Evolutionary conservation across 192 early-diverging fungal genomes (phyloP).

Genomic region (Dissophora globulifera): DNA sequence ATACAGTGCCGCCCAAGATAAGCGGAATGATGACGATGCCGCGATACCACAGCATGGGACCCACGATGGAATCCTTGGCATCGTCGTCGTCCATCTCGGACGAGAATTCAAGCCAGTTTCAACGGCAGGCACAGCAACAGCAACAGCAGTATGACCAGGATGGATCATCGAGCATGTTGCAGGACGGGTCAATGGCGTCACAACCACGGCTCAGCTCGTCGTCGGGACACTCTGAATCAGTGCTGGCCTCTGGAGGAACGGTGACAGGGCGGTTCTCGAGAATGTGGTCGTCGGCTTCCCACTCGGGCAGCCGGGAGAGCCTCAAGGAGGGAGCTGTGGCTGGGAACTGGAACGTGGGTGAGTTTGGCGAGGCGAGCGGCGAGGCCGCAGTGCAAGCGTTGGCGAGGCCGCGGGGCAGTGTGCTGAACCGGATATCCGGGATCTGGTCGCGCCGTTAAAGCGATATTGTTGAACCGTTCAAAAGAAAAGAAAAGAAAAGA

Average conservation of each 20-base stretch:
- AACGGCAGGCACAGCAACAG: no score
- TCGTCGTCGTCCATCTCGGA: not conserved
- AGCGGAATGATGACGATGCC: conserved; percentile 1
- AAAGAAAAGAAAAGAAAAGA: conserved; percentile 1
- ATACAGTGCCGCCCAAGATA: conserved; percentile 1
- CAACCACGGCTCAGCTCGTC: conserved; percentile 26
- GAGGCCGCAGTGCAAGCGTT: conserved; percentile 16
- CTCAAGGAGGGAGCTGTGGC: conserved; percentile 8
- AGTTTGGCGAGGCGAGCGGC: conserved; percentile 34
- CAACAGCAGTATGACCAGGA: no score
- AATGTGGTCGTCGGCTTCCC: conserved; percentile 32
- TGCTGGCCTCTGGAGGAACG: conserved; percentile 20
- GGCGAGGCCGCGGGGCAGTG: conserved; percentile 7
- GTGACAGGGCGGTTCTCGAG: conserved; percentile 38
- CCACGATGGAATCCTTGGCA: not conserved
- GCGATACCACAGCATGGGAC: conserved; percentile 29
- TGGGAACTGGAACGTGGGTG: conserved; percentile 22
- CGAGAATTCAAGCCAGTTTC: not conserved
- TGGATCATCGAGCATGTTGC: no score
- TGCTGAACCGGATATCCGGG: conserved; percentile 46
- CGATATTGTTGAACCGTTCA: no score
- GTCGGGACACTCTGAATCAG: not conserved
- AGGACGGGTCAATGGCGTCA: no score
- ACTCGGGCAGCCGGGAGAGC: not conserved
- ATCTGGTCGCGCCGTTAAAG: conserved; percentile 42